These are phyloP conservation scores for Macroventuria anomochaeta DNA, from an alignment of 2,329 filamentous ascomycete genomes.

Conservation along the genomic window DNA sequence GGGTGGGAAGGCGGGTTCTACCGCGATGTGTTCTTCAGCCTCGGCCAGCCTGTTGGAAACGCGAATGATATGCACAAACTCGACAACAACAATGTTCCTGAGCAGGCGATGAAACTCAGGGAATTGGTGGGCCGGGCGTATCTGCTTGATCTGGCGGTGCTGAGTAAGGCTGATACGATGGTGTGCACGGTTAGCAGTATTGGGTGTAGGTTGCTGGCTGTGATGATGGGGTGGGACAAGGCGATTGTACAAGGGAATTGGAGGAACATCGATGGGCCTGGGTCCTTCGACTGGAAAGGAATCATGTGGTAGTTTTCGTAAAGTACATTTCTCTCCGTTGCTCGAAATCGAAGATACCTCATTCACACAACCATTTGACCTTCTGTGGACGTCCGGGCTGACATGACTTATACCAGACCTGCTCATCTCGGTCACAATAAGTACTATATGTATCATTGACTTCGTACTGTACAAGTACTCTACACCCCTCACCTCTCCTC, in stretches of 20 bases:
- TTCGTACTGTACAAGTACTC: neutral
- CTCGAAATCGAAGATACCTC: constrained; percentile 6
- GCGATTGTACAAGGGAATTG: constrained; percentile 62
- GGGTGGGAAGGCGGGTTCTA: constrained; percentile 93
- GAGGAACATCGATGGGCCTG: constrained; percentile 70
- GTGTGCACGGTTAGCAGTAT: constrained; percentile 77
- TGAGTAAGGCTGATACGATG: constrained; percentile 72
- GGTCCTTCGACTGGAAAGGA: constrained; percentile 49
- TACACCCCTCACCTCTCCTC: neutral
- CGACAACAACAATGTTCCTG: constrained; percentile 36
- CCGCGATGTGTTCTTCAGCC: constrained; percentile 78
- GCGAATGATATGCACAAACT: constrained; percentile 34
- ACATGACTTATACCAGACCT: no score
- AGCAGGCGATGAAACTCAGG: constrained; percentile 68
- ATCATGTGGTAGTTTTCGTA: constrained; percentile 39
- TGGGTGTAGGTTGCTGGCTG: constrained; percentile 73
- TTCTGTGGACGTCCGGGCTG: no score
- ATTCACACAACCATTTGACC: neutral
- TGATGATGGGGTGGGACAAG: constrained; percentile 85
- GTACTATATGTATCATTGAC: neutral
- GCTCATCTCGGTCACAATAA: no score
- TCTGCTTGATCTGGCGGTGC: constrained; percentile 77
- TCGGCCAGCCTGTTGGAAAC: constrained; percentile 59
- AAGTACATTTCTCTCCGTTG: neutral
- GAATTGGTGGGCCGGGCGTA: constrained; percentile 82